A percentile compares a stretch with the other conserved stretches of the same genome.
Evolutionary conservation across 176 grass and related monocot species (phyloP).

Genomic region (Dactylis glomerata): DNA sequence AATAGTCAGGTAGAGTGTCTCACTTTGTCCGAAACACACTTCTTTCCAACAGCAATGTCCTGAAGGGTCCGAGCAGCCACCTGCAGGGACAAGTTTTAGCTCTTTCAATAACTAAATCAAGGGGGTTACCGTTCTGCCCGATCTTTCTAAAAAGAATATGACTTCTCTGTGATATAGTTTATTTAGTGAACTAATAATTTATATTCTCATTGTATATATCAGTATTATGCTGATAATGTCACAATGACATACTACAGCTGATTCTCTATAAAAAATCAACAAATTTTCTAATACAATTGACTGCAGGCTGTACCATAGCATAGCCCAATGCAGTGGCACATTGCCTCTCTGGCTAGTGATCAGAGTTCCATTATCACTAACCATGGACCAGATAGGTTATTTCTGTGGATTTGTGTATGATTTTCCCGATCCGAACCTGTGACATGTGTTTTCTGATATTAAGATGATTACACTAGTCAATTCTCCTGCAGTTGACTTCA

Average conservation of each 20-base stretch:
- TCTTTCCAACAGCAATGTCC: slow-evolving; percentile 83
- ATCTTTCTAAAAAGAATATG: background rate
- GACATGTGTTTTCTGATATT: background rate
- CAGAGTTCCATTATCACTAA: background rate
- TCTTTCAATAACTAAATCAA: background rate
- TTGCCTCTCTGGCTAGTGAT: background rate
- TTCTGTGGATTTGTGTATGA: background rate
- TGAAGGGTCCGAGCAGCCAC: slow-evolving; percentile 69
- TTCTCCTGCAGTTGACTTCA: background rate
- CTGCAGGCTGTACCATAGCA: background rate
- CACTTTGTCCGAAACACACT: slow-evolving; percentile 77
- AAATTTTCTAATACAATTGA: slow-evolving; percentile 11
- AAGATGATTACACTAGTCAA: background rate
- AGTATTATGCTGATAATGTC: slow-evolving; percentile 18
- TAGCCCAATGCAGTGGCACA: background rate
- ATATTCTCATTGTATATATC: slow-evolving; percentile 1
- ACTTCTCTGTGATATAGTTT: background rate
- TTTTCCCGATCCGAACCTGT: background rate
- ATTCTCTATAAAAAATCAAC: background rate
- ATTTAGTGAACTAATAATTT: slow-evolving; percentile 10
- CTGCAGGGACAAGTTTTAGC: slow-evolving; percentile 43
- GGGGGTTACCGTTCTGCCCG: background rate
- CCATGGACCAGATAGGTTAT: background rate
- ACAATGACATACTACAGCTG: background rate
- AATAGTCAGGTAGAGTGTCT: background rate